Evolutionary conservation across 1,139 yeast species (phyloP).

Genomic region (Suhomyces chickasaworum): DNA sequence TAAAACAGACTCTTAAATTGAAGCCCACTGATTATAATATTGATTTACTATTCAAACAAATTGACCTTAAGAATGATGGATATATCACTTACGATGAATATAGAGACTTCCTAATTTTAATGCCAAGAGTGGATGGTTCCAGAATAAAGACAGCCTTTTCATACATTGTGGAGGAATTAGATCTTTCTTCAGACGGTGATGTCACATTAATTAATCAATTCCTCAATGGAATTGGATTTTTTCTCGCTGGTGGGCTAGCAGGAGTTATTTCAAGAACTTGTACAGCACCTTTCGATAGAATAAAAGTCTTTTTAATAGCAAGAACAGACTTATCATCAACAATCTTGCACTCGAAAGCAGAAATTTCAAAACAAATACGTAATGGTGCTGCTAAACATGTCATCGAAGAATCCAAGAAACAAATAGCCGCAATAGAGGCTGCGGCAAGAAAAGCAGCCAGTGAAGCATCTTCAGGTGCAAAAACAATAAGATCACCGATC

Average conservation of each 20-base stretch:
- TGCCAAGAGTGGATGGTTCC: conserved; percentile 74
- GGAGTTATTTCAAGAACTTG: conserved; percentile 97
- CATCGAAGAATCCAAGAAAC: conserved; percentile 39
- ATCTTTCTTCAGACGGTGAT: conserved; percentile 87
- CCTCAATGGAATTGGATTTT: conserved; percentile 83
- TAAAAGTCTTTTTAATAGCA: conserved; percentile 91
- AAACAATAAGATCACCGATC: conserved; percentile 63
- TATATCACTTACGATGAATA: conserved; percentile 83
- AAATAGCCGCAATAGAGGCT: conserved; percentile 29
- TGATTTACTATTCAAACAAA: conserved; percentile 58
- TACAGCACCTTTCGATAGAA: conserved; percentile 95
- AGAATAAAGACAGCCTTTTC: conserved; percentile 79
- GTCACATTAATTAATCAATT: conserved; percentile 80
- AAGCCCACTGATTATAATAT: conserved; percentile 57
- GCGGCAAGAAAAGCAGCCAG: conserved; percentile 16
- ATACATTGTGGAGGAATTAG: conserved; percentile 77
- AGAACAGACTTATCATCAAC: conserved; percentile 80
- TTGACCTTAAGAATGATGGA: conserved; percentile 66
- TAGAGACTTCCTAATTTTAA: conserved; percentile 75
- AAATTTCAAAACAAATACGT: conserved; percentile 47
- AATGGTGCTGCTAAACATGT: conserved; percentile 39
- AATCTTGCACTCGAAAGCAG: conserved; percentile 56
- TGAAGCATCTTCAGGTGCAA: conserved; percentile 26
- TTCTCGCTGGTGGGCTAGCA: conserved; percentile 91
- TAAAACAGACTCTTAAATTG: conserved; percentile 54